Base-by-base conservation (phyloP, 164 flowering plant genomes). In the Dillenia suffruticosa region DNA sequence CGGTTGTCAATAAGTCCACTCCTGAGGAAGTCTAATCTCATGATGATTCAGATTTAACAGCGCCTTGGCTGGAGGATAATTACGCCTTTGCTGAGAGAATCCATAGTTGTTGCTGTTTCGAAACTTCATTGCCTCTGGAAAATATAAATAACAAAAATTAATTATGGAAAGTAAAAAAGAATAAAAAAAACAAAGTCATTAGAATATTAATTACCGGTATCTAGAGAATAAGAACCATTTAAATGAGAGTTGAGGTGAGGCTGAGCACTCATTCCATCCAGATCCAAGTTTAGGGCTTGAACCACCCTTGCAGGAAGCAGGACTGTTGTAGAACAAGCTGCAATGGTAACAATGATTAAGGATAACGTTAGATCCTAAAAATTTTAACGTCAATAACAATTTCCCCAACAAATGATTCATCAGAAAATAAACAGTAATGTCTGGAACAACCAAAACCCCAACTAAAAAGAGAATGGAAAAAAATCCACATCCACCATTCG, bases 241-340 rank as follows among this genome's bases (percentile, higher is more conserved):
- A 65, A 65, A n/a, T 72, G 73, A 14, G 63, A 44, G 14, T 66
- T 76, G 8, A 15, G 19, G 47, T 67, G 80, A 0, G 77, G 63
- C 2, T 71, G 81, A 19, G 69, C 44, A 44, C 74, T 74, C 72
- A 69, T 56, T 2, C 76, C 82, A 9, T 83, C 88, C 19, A 84
- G 53, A 17, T 83, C 83, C 68, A 86, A 54, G 51, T 90, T 84
- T 70, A 88, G 62, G 12, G 90, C 90, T 48, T 85, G 90, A 9
- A 78, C 76, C n/a, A 88, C 94, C 75, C 83, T 83, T 9, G 85
- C 87, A 5, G 94, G 94, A 9, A 88, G 71, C 1, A 88, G 72
- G 53, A 82, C 90, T 0, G 88, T 82, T 5, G 94, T 82, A 8
- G 94, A 74, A 61, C 84, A 82, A 5, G 76, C 94, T 88, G 77